Conservation (phyloP, 129 eudicot genomes). For the Ambrosia artemisiifolia region DNA sequence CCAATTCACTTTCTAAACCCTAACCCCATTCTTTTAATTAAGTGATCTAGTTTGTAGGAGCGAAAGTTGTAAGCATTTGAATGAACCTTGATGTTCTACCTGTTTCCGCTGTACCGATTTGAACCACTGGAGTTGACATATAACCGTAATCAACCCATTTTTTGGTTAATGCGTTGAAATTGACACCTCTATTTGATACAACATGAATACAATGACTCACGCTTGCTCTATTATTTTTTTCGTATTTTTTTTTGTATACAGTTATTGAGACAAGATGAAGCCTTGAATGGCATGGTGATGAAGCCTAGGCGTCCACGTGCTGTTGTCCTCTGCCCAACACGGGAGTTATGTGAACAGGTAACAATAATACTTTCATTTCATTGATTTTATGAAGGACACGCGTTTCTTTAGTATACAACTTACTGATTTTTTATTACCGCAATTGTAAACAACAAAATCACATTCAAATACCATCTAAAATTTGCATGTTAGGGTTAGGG, state of each 20-base stretch:
- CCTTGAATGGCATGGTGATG: conserved; percentile 68
- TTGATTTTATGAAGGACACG: background rate
- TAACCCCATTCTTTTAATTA: too few relatives aligned
- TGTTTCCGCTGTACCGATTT: background rate
- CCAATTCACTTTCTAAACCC: too few relatives aligned
- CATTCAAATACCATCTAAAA: background rate
- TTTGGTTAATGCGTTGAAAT: background rate
- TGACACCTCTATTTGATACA: background rate
- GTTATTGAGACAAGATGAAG: conserved; percentile 77
- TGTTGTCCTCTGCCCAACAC: conserved; percentile 82
- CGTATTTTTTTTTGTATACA: conserved; percentile 8
- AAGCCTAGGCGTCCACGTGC: conserved; percentile 97
- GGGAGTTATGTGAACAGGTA: conserved; percentile 97
- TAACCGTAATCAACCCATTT: background rate
- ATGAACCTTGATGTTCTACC: background rate
- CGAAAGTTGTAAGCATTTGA: too few relatives aligned
- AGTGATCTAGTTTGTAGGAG: too few relatives aligned
- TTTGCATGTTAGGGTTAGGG: too few relatives aligned
- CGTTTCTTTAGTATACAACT: background rate
- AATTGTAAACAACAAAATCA: background rate
- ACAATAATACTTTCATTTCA: background rate
- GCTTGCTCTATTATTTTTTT: background rate
- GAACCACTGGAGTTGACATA: background rate
- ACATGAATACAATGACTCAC: background rate
- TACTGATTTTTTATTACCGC: background rate